Evolutionary conservation across 2,329 filamentous ascomycete species (phyloP).

Genomic region (Pochonia chlamydosporia): DNA sequence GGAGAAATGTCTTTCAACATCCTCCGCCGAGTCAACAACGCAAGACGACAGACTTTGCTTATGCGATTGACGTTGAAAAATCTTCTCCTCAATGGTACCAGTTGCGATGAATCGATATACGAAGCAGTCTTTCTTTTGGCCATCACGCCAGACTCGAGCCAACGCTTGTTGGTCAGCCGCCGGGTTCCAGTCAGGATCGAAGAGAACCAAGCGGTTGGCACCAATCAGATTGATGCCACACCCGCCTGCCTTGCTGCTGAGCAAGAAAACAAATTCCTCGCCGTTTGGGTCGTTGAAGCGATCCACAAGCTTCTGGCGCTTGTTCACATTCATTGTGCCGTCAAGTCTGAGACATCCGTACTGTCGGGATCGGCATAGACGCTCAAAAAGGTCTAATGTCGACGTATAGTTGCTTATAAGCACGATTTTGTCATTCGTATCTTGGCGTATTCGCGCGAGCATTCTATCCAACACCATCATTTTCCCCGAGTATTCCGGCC

Average conservation of each 20-base stretch:
- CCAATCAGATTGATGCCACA: slow-evolving; percentile 95
- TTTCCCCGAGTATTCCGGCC: slow-evolving; percentile 95
- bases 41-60: slow-evolving; percentile 96
- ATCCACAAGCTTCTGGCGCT: slow-evolving; percentile 94
- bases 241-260: slow-evolving; percentile 93
- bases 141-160: slow-evolving; percentile 96
- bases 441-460: slow-evolving; percentile 89
- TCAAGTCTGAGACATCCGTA: slow-evolving; percentile 89
- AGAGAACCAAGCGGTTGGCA: slow-evolving; percentile 88
- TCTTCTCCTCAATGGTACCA: slow-evolving; percentile 97
- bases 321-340: slow-evolving; percentile 96
- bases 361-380: slow-evolving; percentile 73
- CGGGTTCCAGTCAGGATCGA: slow-evolving; percentile 97
- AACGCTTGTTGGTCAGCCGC: slow-evolving; percentile 96
- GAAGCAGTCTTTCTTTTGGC: slow-evolving; percentile 98
- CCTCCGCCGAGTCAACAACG: slow-evolving; percentile 92
- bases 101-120: slow-evolving; percentile 99
- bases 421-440: slow-evolving; percentile 98
- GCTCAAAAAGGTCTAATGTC: slow-evolving; percentile 90
- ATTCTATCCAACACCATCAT: slow-evolving; percentile 98
- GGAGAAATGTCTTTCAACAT: slow-evolving; percentile 95
- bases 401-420: slow-evolving; percentile 98
- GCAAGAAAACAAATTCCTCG: slow-evolving; percentile 86
- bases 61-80: slow-evolving; percentile 96
- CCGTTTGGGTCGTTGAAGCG: slow-evolving; percentile 94